These are phyloP conservation scores for Lactifluus volemus DNA, from an alignment of 768 basidiomycete genomes.

Conservation along the genomic window DNA sequence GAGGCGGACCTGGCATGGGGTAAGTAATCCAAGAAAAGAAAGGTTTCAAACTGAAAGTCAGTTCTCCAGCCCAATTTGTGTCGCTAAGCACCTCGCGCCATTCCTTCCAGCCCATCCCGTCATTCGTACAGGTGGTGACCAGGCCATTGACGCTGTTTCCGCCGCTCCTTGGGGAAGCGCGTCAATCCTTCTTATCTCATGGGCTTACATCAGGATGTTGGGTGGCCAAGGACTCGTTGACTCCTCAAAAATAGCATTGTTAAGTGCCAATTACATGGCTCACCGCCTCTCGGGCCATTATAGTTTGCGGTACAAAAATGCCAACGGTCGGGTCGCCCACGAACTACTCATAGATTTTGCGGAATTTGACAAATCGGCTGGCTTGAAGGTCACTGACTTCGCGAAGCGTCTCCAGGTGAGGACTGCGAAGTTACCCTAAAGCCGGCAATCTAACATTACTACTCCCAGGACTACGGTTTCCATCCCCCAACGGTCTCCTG, in stretches of 20 bases:
- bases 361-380: constrained; percentile 87
- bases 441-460: not conserved
- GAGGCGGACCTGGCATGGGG: constrained; percentile 96
- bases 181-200: constrained; percentile 91
- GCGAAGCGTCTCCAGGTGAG: constrained; percentile 87
- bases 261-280: constrained; percentile 98
- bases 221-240: constrained; percentile 84
- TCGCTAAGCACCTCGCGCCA: constrained; percentile 84
- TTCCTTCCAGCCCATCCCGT: constrained; percentile 90
- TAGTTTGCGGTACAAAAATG: constrained; percentile 81
- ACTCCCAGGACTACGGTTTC: constrained; percentile 73
- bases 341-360: constrained; percentile 92
- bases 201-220: constrained; percentile 99
- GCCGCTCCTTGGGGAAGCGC: constrained; percentile 93
- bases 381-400: constrained; percentile 90
- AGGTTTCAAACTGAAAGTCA: constrained; percentile 1
- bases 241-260: constrained; percentile 77
- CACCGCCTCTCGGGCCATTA: constrained; percentile 78
- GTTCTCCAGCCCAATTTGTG: constrained; percentile 71
- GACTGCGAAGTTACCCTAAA: too few species aligned
- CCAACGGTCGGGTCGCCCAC: constrained; percentile 88
- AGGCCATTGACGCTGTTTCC: constrained; percentile 80
- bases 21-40: constrained; percentile 27
- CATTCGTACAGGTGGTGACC: constrained; percentile 52
- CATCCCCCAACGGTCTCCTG: constrained; percentile 98